Conservation (phyloP, 2,329 filamentous ascomycete species). For the Arthrinium puccinioides region DNA sequence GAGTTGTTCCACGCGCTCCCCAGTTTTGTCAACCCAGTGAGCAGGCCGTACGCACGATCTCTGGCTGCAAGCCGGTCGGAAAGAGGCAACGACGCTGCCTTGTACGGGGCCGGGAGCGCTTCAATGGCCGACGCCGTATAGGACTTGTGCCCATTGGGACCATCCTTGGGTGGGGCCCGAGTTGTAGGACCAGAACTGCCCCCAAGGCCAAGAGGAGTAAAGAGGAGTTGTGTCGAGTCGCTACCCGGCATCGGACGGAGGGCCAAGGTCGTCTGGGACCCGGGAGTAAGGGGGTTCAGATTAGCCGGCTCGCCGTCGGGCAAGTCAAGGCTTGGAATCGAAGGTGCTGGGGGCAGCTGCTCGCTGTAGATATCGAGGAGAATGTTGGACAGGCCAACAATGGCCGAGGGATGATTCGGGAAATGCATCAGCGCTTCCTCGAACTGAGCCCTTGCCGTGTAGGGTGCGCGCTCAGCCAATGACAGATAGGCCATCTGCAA, state of each 20-base stretch:
- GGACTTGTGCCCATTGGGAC: slow-evolving; percentile 8
- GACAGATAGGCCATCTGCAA: slow-evolving; percentile 60
- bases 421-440: slow-evolving; percentile 76
- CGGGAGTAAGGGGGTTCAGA: slow-evolving; percentile 5
- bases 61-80: slow-evolving; percentile 81
- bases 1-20: slow-evolving; percentile 85
- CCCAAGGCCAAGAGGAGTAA: slow-evolving; percentile 40
- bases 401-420: slow-evolving; percentile 72
- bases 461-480: slow-evolving; percentile 52
- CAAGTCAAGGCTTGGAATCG: slow-evolving; percentile 38
- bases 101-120: slow-evolving; percentile 44
- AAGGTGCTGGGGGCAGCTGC: slow-evolving; percentile 51
- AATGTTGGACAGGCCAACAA: slow-evolving; percentile 75
- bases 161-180: too few species aligned
- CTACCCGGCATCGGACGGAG: slow-evolving; percentile 3
- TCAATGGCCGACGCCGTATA: slow-evolving; percentile 21
- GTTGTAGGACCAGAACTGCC: slow-evolving; percentile 9
- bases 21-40: slow-evolving; percentile 77
- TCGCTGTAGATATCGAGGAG: slow-evolving; percentile 79
- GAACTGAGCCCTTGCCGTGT: slow-evolving; percentile 68
- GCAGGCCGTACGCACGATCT: slow-evolving; percentile 78
- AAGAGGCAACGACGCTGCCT: slow-evolving; percentile 57
- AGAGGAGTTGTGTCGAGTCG: slow-evolving; percentile 25
- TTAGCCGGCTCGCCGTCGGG: slow-evolving; percentile 20
- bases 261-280: slow-evolving; percentile 6